phyloP scores from a whole-genome alignment of 345 rosid species.

The Citrus hindsii region DNA sequence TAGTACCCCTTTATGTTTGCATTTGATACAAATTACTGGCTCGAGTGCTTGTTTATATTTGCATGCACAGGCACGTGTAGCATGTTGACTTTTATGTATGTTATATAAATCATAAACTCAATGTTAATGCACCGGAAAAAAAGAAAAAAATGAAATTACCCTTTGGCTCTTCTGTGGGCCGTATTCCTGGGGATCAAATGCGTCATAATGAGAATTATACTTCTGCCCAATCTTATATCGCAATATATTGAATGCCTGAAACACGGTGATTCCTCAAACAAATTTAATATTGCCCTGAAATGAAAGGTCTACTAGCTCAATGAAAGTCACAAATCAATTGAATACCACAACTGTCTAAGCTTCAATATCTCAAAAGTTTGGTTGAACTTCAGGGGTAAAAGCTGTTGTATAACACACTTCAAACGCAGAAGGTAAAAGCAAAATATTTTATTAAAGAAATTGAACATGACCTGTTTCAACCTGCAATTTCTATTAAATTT shows the following conservation, averaged over 20 bases:
- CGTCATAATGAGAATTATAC: conserved; percentile 89
- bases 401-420: not conserved
- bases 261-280: conserved; percentile 39
- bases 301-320: conserved; percentile 28
- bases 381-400: not conserved
- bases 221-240: conserved; percentile 83
- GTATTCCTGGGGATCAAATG: conserved; percentile 72
- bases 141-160: conserved; percentile 26
- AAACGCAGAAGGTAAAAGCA: not conserved
- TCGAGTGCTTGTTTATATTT: too few species aligned
- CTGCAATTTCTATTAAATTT: not conserved
- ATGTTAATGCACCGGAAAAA: not conserved
- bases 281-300: conserved; percentile 33
- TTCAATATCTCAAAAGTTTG: not conserved
- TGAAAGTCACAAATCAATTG: conserved; percentile 8
- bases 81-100: not conserved
- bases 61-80: not conserved
- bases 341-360: not conserved
- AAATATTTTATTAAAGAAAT: not conserved
- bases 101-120: too few species aligned
- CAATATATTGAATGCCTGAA: conserved; percentile 87
- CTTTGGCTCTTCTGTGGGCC: conserved; percentile 63
- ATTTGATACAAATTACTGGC: not conserved
- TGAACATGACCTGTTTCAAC: not conserved
- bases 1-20: too few species aligned